Evolutionary conservation across 176 grass and related monocot species (phyloP).

Genomic region (Tuctoria greenei): DNA sequence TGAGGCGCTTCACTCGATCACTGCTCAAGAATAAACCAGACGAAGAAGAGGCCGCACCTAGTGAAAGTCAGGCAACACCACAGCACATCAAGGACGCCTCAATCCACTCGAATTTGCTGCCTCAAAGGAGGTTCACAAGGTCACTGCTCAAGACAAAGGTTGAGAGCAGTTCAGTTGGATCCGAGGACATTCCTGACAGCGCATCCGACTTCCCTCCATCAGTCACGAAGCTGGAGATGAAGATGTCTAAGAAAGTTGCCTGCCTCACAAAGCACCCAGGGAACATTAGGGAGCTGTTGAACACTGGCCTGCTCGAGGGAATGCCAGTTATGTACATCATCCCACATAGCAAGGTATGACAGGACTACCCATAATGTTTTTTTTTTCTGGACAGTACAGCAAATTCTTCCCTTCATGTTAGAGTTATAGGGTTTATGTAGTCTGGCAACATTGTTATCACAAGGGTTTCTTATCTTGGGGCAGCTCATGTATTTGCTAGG

Average conservation of each 20-base stretch:
- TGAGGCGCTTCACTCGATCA: constrained; percentile 53
- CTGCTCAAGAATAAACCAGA: constrained; percentile 39
- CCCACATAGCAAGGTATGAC: constrained; percentile 50
- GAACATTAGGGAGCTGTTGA: constrained; percentile 51
- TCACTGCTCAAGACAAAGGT: constrained; percentile 52
- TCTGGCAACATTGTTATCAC: not conserved
- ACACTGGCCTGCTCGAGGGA: constrained; percentile 54
- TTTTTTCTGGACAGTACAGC: not conserved
- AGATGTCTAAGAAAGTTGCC: constrained; percentile 69
- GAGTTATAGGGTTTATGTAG: not conserved
- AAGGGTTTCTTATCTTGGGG: not conserved
- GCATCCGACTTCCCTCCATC: constrained; percentile 37
- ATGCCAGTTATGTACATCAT: constrained; percentile 50
- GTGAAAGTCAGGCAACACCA: constrained; percentile 8
- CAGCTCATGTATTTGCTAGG: not conserved
- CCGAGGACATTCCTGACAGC: constrained; percentile 34
- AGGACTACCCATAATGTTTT: not conserved
- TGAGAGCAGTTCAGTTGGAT: constrained; percentile 16
- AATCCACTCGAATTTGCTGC: not conserved
- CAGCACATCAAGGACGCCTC: constrained; percentile 22
- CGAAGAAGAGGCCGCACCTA: constrained; percentile 2
- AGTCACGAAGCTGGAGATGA: constrained; percentile 65
- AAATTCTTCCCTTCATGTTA: not conserved
- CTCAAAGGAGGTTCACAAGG: constrained; percentile 52
- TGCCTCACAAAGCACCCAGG: constrained; percentile 49